Evolutionary conservation across 148 eudicot genomes (phyloP).

Genomic region (Nyssa sinensis): DNA sequence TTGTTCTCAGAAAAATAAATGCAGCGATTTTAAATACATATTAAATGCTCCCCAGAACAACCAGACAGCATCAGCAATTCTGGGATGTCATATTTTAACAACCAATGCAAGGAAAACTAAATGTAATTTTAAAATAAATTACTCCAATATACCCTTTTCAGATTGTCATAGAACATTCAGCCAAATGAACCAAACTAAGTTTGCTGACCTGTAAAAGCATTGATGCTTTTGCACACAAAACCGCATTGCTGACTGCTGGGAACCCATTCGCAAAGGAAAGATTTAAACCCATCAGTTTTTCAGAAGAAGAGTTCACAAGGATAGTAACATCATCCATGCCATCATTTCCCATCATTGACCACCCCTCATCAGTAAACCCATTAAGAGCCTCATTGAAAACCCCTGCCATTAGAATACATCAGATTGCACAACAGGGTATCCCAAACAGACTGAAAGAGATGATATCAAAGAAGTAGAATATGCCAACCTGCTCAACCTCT

Average conservation of each 20-base stretch:
- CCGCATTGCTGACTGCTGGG: slow-evolving; percentile 63
- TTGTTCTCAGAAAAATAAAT: neutral
- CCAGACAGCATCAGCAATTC: neutral
- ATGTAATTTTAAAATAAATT: too few relatives aligned
- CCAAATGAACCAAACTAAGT: neutral
- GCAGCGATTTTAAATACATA: too few relatives aligned
- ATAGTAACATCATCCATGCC: slow-evolving; percentile 79
- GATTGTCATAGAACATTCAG: neutral
- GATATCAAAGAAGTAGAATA: slow-evolving; percentile 3
- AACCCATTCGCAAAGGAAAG: slow-evolving; percentile 66
- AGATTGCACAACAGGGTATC: neutral
- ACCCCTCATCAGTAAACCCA: slow-evolving; percentile 82
- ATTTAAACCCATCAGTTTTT: slow-evolving; percentile 68
- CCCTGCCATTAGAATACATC: slow-evolving; percentile 32
- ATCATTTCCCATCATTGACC: slow-evolving; percentile 78
- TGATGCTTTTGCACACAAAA: slow-evolving; percentile 82
- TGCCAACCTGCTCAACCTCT: slow-evolving; percentile 70
- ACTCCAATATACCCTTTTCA: neutral
- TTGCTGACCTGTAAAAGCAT: slow-evolving; percentile 75
- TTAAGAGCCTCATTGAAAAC: slow-evolving; percentile 83
- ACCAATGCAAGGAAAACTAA: neutral
- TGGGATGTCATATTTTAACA: neutral
- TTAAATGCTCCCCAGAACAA: too few relatives aligned
- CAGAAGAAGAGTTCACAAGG: slow-evolving; percentile 78
- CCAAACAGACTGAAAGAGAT: neutral